Conservation (phyloP, 371 early-diverging fungal genomes). For the Mucor saturninus region DNA sequence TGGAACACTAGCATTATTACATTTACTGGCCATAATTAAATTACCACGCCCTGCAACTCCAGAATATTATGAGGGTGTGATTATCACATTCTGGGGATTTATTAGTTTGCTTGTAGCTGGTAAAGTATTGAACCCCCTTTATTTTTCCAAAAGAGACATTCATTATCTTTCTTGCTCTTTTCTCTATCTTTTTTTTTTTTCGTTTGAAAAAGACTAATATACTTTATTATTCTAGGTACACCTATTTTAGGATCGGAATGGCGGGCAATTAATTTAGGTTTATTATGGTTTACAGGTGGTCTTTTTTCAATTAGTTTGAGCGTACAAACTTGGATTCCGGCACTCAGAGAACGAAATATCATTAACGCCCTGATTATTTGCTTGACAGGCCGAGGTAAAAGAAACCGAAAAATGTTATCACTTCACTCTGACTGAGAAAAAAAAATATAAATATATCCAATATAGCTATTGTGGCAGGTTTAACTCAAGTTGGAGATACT, state of each 20-base stretch:
- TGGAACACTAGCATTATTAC: constrained; percentile 40
- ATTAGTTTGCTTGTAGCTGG: constrained; percentile 27
- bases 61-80: constrained; percentile 51
- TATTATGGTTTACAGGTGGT: constrained; percentile 42
- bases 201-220: background rate
- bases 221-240: constrained; percentile 14
- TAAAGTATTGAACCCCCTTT: constrained; percentile 2
- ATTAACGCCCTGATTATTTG: constrained; percentile 29
- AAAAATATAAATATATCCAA: background rate
- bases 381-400: constrained; percentile 35
- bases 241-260: constrained; percentile 33
- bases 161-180: background rate
- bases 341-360: constrained; percentile 32
- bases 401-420: background rate
- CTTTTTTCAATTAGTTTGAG: constrained; percentile 35
- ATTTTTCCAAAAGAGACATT: too few relatives aligned
- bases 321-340: constrained; percentile 35
- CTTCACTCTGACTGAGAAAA: background rate
- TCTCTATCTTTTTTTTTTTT: background rate
- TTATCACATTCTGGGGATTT: constrained; percentile 46
- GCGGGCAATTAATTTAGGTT: constrained; percentile 34
- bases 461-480: constrained; percentile 26
- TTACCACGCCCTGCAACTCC: constrained; percentile 47
- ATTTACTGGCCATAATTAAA: constrained; percentile 38
- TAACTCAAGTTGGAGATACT: constrained; percentile 28